phyloP scores from a whole-genome alignment of 139 green algal species.

The Coelastrella sp. region DNA sequence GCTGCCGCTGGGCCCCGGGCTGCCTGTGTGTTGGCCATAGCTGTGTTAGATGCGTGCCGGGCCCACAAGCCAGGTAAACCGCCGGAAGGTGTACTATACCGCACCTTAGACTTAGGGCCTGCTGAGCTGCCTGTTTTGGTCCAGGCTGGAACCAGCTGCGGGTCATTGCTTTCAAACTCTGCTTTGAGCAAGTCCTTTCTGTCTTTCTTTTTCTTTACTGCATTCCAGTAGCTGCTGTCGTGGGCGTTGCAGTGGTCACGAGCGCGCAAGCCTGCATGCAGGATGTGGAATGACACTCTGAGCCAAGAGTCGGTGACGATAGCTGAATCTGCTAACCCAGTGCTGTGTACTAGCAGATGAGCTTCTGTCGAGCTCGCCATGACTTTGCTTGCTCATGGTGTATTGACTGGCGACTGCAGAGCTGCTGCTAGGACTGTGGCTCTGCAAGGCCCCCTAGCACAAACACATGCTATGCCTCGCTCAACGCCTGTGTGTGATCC shows the following conservation, averaged over 20 bases:
- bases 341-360: too few relatives aligned
- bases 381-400: too few relatives aligned
- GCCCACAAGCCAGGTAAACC: background rate
- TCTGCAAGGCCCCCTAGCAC: too few relatives aligned
- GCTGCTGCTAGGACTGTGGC: background rate
- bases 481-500: too few relatives aligned
- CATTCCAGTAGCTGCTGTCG: constrained; percentile 35
- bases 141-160: background rate
- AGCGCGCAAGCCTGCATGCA: constrained; percentile 8
- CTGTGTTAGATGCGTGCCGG: background rate
- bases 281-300: too few relatives aligned
- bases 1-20: background rate
- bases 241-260: constrained; percentile 65
- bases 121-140: background rate
- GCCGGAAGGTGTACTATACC: background rate
- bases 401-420: too few relatives aligned
- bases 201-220: constrained; percentile 4
- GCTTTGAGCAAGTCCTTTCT: background rate
- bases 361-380: background rate
- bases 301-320: too few relatives aligned
- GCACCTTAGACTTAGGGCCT: background rate
- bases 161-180: constrained; percentile 23
- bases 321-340: too few relatives aligned
- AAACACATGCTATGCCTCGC: too few relatives aligned
- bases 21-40: background rate